Evolutionary conservation across 2,329 filamentous ascomycete genomes (phyloP).

Genomic region (Cytospora chrysosperma): DNA sequence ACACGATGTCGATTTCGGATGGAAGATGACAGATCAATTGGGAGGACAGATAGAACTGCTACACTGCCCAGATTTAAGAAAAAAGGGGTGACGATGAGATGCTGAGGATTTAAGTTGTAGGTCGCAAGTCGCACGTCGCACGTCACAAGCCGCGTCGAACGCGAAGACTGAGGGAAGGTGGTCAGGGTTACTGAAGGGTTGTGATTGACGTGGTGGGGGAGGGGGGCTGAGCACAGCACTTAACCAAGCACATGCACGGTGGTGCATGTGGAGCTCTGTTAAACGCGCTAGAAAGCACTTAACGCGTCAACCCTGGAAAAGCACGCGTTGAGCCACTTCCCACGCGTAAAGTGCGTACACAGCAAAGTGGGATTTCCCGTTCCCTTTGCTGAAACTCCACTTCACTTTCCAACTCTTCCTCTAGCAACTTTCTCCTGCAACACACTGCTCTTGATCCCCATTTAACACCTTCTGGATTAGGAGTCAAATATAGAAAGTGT

Average conservation of each 20-base stretch:
- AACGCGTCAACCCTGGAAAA: constrained; percentile 12
- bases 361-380: not conserved
- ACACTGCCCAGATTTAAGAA: not conserved
- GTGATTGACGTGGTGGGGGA: not conserved
- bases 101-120: not conserved
- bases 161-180: not conserved
- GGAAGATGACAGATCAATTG: not conserved
- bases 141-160: constrained; percentile 15
- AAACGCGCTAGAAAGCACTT: constrained; percentile 29
- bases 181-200: not conserved
- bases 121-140: not conserved
- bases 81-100: not conserved
- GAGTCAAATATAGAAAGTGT: constrained; percentile 1
- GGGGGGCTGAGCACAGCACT: not conserved
- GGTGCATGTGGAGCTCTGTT: not conserved
- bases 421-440: not conserved
- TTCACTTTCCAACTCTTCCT: not conserved
- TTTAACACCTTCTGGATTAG: not conserved
- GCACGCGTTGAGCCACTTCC: not conserved
- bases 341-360: not conserved
- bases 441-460: not conserved
- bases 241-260: no score
- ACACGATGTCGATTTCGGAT: not conserved
- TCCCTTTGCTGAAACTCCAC: constrained; percentile 6
- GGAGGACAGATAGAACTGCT: not conserved